These are phyloP conservation scores for Fraxinus ornus DNA, from an alignment of 305 asterid species.

Conservation along the genomic window DNA sequence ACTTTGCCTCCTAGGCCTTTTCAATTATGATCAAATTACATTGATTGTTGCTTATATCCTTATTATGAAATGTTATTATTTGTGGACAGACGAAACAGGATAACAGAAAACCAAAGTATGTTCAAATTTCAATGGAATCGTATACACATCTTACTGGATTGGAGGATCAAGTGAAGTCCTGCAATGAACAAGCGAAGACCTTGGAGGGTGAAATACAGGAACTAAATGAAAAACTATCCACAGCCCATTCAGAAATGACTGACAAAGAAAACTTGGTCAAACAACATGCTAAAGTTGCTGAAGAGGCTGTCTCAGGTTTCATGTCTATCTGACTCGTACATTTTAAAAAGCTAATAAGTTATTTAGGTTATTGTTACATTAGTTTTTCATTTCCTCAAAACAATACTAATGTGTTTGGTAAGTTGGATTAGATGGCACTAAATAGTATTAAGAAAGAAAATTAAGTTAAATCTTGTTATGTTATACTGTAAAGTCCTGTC, in stretches of 20 bases:
- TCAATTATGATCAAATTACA: neutral
- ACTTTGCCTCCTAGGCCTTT: neutral
- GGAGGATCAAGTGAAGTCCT: constrained; percentile 88
- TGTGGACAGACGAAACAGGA: constrained; percentile 58
- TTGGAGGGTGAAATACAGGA: constrained; percentile 76
- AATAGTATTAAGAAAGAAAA: neutral
- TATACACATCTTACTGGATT: constrained; percentile 84
- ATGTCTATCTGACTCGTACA: neutral
- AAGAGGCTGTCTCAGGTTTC: constrained; percentile 97
- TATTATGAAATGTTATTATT: constrained; percentile 17
- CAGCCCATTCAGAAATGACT: constrained; percentile 66
- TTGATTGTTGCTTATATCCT: neutral
- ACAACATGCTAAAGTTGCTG: constrained; percentile 96
- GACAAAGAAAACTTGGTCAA: constrained; percentile 82
- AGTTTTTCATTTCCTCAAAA: neutral
- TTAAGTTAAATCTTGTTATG: neutral
- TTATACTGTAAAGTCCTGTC: neutral
- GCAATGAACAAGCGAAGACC: constrained; percentile 47
- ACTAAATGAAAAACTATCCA: constrained; percentile 71
- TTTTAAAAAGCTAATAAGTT: neutral
- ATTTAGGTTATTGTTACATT: neutral
- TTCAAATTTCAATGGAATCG: constrained; percentile 88
- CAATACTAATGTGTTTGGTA: neutral
- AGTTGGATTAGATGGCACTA: neutral
- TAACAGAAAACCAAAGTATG: constrained; percentile 80